Evolutionary conservation across 495 filamentous ascomycete species (phyloP).

Genomic region (Podospora pseudopauciseta): DNA sequence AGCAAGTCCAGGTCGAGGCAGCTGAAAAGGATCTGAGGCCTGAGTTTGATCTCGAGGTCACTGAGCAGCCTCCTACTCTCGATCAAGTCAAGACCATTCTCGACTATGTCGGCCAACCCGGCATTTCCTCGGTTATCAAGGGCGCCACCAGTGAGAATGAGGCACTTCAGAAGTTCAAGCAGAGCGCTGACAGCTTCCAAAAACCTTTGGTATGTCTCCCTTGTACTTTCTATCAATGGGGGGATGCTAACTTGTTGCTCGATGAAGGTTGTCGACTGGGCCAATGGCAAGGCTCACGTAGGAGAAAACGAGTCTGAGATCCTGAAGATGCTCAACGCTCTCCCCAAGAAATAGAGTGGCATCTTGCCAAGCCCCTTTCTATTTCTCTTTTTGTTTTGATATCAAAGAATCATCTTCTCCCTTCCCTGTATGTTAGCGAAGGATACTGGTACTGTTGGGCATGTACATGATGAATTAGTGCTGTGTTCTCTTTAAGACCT

Average conservation of each 20-base stretch:
- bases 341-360: conserved; percentile 43
- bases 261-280: conserved; percentile 82
- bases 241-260: conserved; percentile 16
- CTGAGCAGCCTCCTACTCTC: conserved; percentile 71
- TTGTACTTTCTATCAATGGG: background rate
- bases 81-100: conserved; percentile 86
- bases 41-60: conserved; percentile 84
- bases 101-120: conserved; percentile 65
- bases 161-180: conserved; percentile 69
- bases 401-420: conserved; percentile 11
- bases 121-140: conserved; percentile 58
- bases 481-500: no score
- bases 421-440: background rate
- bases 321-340: conserved; percentile 63
- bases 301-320: conserved; percentile 82
- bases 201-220: conserved; percentile 62
- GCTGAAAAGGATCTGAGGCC: conserved; percentile 48
- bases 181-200: conserved; percentile 57
- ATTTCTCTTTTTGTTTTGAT: background rate
- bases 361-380: background rate
- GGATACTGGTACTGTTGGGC: background rate
- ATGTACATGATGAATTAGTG: background rate
- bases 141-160: conserved; percentile 69
- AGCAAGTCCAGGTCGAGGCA: conserved; percentile 65
- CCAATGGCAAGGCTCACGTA: conserved; percentile 73